Conservation (phyloP, 768 basidiomycete genomes). For the Termitomyces titanicus region DNA sequence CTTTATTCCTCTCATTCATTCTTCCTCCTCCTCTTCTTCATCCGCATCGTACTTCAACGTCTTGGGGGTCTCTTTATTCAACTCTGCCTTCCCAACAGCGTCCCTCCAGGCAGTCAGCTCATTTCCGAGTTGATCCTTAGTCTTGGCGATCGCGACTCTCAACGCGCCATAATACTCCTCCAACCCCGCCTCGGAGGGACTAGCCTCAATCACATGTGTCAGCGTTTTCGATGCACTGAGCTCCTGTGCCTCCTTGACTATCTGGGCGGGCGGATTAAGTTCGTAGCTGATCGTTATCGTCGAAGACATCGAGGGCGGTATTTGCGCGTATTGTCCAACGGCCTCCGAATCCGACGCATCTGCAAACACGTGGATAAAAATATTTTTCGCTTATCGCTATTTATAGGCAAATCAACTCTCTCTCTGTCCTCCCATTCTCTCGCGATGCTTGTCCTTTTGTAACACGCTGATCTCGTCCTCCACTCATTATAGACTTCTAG, state of each 20-base stretch:
- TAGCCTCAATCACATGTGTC: slow-evolving; percentile 16
- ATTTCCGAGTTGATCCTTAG: slow-evolving; percentile 54
- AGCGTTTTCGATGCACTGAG: slow-evolving; percentile 18
- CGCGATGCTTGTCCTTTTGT: slow-evolving; percentile 49
- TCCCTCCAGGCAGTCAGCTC: slow-evolving; percentile 77
- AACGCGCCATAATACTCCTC: slow-evolving; percentile 50
- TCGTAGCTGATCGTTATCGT: slow-evolving; percentile 39
- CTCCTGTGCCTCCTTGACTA: slow-evolving; percentile 7
- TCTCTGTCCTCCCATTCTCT: slow-evolving; percentile 1
- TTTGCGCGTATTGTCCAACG: slow-evolving; percentile 19
- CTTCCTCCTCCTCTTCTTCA: slow-evolving; percentile 44
- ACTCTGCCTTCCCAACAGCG: slow-evolving; percentile 61
- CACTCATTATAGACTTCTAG: slow-evolving; percentile 18
- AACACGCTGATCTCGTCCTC: slow-evolving; percentile 36
- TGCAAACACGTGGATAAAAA: slow-evolving; percentile 12
- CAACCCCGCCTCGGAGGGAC: slow-evolving; percentile 16
- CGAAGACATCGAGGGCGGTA: slow-evolving; percentile 15
- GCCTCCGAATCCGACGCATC: slow-evolving; percentile 3
- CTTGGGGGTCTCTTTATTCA: slow-evolving; percentile 52
- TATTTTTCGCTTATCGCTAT: slow-evolving; percentile 7
- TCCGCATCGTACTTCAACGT: slow-evolving; percentile 38
- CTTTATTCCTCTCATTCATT: slow-evolving; percentile 21
- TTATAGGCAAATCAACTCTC: slow-evolving; percentile 2
- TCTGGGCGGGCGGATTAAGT: slow-evolving; percentile 36
- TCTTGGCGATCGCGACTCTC: slow-evolving; percentile 43